A percentile compares a stretch with the other conserved stretches of the same genome.
phyloP scores from a whole-genome alignment of 169 alveolate genomes.

The Eimeria necatrix region DNA sequence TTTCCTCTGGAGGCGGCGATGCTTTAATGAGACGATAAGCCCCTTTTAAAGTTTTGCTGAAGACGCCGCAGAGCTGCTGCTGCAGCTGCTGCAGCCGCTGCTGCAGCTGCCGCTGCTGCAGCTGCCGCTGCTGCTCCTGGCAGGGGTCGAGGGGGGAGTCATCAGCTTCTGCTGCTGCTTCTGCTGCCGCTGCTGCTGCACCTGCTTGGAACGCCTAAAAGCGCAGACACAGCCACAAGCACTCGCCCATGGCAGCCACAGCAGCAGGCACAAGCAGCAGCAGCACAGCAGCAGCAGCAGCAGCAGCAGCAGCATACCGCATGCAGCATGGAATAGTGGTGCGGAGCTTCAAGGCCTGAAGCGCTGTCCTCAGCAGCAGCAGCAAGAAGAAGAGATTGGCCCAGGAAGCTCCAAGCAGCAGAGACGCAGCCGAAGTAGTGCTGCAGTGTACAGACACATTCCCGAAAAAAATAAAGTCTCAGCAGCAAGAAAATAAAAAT shows the following conservation, averaged over 20 bases:
- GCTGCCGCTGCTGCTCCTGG: slow-evolving; percentile 31
- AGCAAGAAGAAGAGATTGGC: slow-evolving; percentile 23
- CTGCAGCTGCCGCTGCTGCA: slow-evolving; percentile 33
- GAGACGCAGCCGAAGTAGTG: not conserved
- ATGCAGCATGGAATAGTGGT: not conserved
- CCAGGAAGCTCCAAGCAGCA: not conserved
- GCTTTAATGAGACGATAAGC: not conserved
- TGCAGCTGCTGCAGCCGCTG: slow-evolving; percentile 47
- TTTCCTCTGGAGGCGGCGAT: slow-evolving; percentile 14
- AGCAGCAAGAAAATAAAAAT: not conserved
- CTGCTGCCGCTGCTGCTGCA: slow-evolving; percentile 53
- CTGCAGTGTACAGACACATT: not conserved
- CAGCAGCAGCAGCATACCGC: slow-evolving; percentile 1
- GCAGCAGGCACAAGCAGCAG: not conserved
- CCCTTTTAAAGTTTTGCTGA: not conserved
- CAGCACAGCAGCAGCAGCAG: slow-evolving; percentile 47
- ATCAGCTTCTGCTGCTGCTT: not conserved
- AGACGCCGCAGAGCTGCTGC: not conserved
- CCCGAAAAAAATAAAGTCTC: not conserved
- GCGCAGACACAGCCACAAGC: slow-evolving; percentile 13
- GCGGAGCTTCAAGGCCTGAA: not conserved
- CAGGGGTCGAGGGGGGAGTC: not conserved
- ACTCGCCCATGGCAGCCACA: not conserved
- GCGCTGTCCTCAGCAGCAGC: slow-evolving; percentile 17
- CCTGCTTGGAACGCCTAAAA: not conserved